Conservation (phyloP, 768 basidiomycete species). For the Lanmaoa pseudosensibilis region DNA sequence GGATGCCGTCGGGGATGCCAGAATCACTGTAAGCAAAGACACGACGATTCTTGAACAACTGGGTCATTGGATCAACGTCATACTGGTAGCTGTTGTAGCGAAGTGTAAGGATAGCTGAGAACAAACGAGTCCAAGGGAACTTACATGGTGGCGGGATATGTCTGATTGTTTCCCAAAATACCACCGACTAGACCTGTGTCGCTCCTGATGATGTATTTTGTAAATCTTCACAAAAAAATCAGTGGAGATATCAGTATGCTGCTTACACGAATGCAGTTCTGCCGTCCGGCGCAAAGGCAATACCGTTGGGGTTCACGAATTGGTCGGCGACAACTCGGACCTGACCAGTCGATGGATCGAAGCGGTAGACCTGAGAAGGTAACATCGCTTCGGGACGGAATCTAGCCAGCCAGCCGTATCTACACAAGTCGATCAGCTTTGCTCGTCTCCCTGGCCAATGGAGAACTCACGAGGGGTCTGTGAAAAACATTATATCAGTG, state of each 20-base stretch:
- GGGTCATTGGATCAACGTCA: constrained; percentile 58
- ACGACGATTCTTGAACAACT: constrained; percentile 57
- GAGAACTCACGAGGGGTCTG: constrained; percentile 58
- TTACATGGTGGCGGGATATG: constrained; percentile 68
- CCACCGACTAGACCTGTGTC: constrained; percentile 40
- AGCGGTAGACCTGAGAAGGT: constrained; percentile 77
- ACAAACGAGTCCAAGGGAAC: constrained; percentile 20
- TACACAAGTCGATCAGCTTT: constrained; percentile 23
- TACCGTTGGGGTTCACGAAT: constrained; percentile 72
- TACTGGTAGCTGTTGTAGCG: constrained; percentile 54
- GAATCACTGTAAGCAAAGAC: constrained; percentile 68
- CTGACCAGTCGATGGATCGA: constrained; percentile 59
- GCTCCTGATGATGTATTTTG: constrained; percentile 24
- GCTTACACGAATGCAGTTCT: constrained; percentile 62
- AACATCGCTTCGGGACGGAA: constrained; percentile 69
- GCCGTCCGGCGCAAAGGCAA: constrained; percentile 68
- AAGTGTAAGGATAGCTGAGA: background rate
- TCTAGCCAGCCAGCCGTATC: constrained; percentile 61
- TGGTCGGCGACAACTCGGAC: constrained; percentile 76
- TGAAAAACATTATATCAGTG: constrained; percentile 71
- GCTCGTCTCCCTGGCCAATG: background rate
- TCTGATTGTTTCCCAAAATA: constrained; percentile 52
- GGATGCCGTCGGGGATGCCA: constrained; percentile 67
- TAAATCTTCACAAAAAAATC: constrained; percentile 4
- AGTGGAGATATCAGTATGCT: background rate